Evolutionary conservation across 306 rosid genomes (phyloP).

Genomic region (Lotus japonicus): DNA sequence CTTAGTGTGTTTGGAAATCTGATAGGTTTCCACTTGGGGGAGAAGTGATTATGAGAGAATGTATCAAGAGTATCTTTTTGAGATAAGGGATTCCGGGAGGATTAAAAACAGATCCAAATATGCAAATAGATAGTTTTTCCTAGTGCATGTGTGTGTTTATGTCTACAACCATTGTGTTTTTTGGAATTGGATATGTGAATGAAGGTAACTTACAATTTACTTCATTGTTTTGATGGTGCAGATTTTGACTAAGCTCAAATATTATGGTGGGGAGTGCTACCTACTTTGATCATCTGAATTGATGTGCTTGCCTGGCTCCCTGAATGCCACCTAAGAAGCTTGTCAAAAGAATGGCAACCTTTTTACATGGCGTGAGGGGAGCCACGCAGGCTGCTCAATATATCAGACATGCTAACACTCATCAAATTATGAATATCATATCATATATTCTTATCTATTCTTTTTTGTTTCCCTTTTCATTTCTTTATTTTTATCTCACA

Average conservation of each 20-base stretch:
- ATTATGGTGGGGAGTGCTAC: background rate
- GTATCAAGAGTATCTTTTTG: too few relatives aligned
- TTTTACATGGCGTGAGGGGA: constrained; percentile 67
- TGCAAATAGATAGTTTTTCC: too few relatives aligned
- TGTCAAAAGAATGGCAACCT: constrained; percentile 32
- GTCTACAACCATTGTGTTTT: background rate
- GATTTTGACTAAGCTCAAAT: background rate
- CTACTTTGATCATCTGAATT: background rate
- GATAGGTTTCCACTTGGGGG: too few relatives aligned
- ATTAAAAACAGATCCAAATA: too few relatives aligned
- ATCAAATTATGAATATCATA: background rate
- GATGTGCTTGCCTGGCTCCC: constrained; percentile 74
- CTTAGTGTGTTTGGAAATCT: too few relatives aligned
- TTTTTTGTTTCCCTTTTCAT: background rate
- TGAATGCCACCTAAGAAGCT: constrained; percentile 74
- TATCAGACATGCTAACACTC: background rate
- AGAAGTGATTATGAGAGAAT: too few relatives aligned
- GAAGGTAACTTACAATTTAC: background rate
- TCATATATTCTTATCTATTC: background rate
- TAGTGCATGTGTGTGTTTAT: background rate
- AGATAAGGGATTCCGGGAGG: too few relatives aligned
- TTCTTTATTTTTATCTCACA: background rate
- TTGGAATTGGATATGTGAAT: background rate
- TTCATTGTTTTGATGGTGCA: constrained; percentile 9
- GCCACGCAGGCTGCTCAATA: constrained; percentile 51